phyloP scores from a whole-genome alignment of 441 rosid species.

The Isatis lusitanica region DNA sequence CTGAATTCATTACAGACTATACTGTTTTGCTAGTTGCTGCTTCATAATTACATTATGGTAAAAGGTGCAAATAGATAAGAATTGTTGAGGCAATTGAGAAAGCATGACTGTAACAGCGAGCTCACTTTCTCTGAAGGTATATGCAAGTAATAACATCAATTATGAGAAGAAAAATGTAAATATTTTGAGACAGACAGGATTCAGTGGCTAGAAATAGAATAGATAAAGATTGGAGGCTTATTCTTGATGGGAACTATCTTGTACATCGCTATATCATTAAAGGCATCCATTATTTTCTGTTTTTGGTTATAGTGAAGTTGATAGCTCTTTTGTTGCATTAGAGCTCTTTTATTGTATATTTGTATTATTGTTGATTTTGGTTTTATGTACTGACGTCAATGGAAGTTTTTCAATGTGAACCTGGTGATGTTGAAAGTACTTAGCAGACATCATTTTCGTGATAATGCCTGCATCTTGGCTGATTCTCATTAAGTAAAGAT shows the following conservation, averaged over 20 bases:
- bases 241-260: constrained; percentile 17
- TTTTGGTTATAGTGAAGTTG: constrained; percentile 18
- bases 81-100: constrained; percentile 9
- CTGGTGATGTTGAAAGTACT: constrained; percentile 7
- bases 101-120: background rate
- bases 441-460: constrained; percentile 14
- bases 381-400: too few relatives aligned
- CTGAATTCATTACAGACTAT: background rate
- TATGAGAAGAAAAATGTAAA: too few relatives aligned
- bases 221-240: background rate
- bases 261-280: constrained; percentile 11
- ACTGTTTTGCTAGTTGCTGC: constrained; percentile 5
- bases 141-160: constrained; percentile 17
- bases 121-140: background rate
- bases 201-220: constrained; percentile 16
- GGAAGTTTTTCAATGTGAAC: background rate
- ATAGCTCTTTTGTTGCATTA: constrained; percentile 21
- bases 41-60: background rate
- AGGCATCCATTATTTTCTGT: constrained; percentile 23
- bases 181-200: constrained; percentile 4
- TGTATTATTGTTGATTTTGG: constrained; percentile 16
- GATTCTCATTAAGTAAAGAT: constrained; percentile 11
- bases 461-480: constrained; percentile 16
- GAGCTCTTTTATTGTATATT: constrained; percentile 23
- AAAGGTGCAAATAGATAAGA: background rate